Evolutionary conservation across 305 asterid genomes (phyloP), one percentile per base, ranked within the genome.

Genomic region (Striga hermonthica): DNA sequence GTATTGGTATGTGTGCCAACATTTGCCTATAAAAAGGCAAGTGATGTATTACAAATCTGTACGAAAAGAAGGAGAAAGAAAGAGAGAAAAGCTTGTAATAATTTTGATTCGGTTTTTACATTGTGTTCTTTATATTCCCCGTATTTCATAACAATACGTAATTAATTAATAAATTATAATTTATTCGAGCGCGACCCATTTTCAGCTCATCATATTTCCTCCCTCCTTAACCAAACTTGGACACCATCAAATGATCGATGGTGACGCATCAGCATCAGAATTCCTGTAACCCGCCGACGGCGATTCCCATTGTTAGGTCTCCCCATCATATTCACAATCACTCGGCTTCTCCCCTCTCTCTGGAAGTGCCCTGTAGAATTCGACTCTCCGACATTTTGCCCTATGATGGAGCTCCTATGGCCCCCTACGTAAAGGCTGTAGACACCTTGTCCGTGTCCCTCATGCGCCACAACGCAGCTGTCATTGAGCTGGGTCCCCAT

Each of bases 391-490:
- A 93, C 71, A 79, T 93, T 41, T 75, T 79, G 57, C 87, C 96
- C 60, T 84, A 86, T 68, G 99, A 93, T 65, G 99, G 99, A 65
- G 84, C 95, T 57, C 89, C 96, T 37, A 65, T 66, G 64, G 74
- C 76, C 16, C 60, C 86, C 64, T 86, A 90, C 67, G 5, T 75
- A 1, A 78, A 79, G 67, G 95, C 99, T 14, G 86, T 90, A 35
- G 97, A 90, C 57, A 80, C 89, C 57, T 69, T 93, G 71, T 88
- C 97, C 9, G 70, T 86, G 54, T 93, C 99, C 39, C 95, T 93
- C 70, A 78, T 69, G 82, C 81, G 96, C 80, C 80, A 83, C 81
- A 93, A 90, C 86, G 97, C 99, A 4, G 99, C 95, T 1, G 85
- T 93, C 31, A 83, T 93, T 68, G 95, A 88, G 80, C 87, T 93